Evolutionary conservation across 2,329 filamentous ascomycete species (phyloP).

Genomic region (Ophiostoma australiae): DNA sequence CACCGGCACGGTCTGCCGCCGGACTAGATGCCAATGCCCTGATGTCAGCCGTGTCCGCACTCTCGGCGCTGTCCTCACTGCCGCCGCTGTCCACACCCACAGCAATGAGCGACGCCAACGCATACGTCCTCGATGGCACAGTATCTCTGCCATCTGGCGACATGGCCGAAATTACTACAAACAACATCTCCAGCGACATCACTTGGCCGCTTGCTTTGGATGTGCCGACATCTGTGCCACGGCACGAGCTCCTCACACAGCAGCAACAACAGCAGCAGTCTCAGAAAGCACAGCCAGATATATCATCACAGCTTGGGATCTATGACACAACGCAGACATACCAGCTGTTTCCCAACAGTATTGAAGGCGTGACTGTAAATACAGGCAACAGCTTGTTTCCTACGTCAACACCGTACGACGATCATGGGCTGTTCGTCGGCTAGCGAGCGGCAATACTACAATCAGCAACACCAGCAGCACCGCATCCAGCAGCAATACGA

Average conservation of each 20-base stretch:
- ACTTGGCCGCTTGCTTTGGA: background rate
- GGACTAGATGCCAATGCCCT: background rate
- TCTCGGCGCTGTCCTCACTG: background rate
- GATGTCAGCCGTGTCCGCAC: background rate
- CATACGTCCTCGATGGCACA: background rate
- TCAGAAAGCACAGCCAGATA: background rate
- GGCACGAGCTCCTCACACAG: background rate
- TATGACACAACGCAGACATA: background rate
- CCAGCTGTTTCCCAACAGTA: background rate
- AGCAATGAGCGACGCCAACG: background rate
- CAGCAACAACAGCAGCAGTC: background rate
- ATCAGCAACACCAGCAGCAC: background rate
- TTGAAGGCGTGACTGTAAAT: background rate
- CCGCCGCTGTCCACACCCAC: background rate
- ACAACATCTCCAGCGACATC: background rate
- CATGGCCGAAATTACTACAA: background rate
- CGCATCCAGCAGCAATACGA: background rate
- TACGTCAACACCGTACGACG: background rate
- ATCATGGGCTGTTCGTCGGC: background rate
- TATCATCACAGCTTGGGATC: background rate
- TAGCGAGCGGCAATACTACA: background rate
- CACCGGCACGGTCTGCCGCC: background rate
- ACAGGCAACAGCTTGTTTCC: background rate
- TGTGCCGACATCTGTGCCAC: background rate
- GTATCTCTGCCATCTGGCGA: background rate